phyloP scores from a whole-genome alignment of 2,329 filamentous ascomycete genomes.

The Aotearoamyces nothofagi region DNA sequence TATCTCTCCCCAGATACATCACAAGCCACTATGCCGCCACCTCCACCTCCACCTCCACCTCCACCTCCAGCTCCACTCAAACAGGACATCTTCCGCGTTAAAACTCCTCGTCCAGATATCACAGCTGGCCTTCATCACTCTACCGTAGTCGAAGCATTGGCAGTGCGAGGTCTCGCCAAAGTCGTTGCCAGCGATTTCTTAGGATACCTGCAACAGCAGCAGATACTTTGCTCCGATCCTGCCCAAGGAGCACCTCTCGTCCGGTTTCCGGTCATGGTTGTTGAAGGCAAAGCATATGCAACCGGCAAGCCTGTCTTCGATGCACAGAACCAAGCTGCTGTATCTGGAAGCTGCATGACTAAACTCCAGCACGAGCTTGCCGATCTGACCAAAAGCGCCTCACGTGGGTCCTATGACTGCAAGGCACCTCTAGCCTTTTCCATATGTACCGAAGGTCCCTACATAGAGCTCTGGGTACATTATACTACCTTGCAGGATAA shows the following conservation, averaged over 20 bases:
- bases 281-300: neutral
- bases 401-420: neutral
- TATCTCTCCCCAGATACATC: constrained; percentile 1
- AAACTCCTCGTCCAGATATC: constrained; percentile 1
- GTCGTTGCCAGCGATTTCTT: neutral
- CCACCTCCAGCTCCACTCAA: constrained; percentile 1
- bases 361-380: neutral
- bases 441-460: neutral
- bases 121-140: constrained; percentile 1
- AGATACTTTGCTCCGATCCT: constrained; percentile 1
- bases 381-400: neutral
- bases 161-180: neutral
- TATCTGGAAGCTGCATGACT: constrained; percentile 1
- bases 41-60: neutral
- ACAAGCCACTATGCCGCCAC: neutral
- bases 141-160: constrained; percentile 1
- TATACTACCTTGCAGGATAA: neutral
- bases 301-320: constrained; percentile 1
- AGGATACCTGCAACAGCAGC: neutral
- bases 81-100: neutral
- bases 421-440: constrained; percentile 1
- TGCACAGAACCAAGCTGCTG: neutral
- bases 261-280: neutral
- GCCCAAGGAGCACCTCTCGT: neutral
- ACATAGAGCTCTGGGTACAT: constrained; percentile 1